A percentile compares a stretch with the other conserved stretches of the same genome.
Conservation (phyloP, 371 early-diverging fungal species). For the Rhizopus delemar region DNA sequence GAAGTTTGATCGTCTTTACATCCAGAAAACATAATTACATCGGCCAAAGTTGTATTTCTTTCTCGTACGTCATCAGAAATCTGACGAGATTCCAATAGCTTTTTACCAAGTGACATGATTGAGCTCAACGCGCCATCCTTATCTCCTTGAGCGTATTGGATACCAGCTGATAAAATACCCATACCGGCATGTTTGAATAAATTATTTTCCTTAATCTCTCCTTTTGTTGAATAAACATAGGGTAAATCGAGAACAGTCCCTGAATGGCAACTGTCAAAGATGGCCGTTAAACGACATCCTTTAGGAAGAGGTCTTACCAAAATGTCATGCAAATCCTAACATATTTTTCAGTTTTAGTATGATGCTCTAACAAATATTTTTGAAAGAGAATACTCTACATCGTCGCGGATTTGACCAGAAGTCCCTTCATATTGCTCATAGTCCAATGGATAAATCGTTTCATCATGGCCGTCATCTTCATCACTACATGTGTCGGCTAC, state of each 20-base stretch:
- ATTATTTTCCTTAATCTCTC: slow-evolving; percentile 59
- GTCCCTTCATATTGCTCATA: slow-evolving; percentile 49
- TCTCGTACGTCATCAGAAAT: slow-evolving; percentile 40
- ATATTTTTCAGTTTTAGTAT: not conserved
- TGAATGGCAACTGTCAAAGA: slow-evolving; percentile 87
- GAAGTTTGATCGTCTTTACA: slow-evolving; percentile 92
- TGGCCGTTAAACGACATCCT: slow-evolving; percentile 80
- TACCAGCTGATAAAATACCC: slow-evolving; percentile 52
- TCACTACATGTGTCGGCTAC: slow-evolving; percentile 63
- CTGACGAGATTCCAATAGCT: slow-evolving; percentile 40
- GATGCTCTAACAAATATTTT: too few relatives aligned
- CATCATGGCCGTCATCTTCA: slow-evolving; percentile 78
- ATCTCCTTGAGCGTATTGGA: slow-evolving; percentile 53
- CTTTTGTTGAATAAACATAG: slow-evolving; percentile 76
- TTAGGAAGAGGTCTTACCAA: slow-evolving; percentile 83
- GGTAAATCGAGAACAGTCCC: slow-evolving; percentile 89
- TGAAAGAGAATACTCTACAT: slow-evolving; percentile 42
- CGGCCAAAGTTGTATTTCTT: slow-evolving; percentile 61
- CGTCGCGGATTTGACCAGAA: slow-evolving; percentile 86
- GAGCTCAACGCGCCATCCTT: slow-evolving; percentile 45
- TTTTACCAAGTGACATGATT: slow-evolving; percentile 51
- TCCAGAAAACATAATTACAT: slow-evolving; percentile 86
- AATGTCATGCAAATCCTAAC: slow-evolving; percentile 66
- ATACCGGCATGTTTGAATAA: slow-evolving; percentile 52
- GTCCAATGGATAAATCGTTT: slow-evolving; percentile 78